Base-by-base conservation (phyloP, 2,329 filamentous ascomycete genomes). In the Aspergillus neoniger region DNA sequence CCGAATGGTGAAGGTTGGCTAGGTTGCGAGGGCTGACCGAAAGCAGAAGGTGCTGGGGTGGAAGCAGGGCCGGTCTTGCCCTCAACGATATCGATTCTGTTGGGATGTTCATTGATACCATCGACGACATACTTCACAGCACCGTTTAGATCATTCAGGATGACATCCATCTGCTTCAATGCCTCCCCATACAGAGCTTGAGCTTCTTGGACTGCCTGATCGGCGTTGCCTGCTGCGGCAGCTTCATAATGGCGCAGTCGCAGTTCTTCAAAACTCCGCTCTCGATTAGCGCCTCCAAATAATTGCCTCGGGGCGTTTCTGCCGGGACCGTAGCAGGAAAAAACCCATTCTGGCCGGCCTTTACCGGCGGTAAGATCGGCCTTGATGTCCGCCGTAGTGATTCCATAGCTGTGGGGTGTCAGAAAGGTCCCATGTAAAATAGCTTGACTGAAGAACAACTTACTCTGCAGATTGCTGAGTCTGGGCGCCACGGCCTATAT, bases 201-300 rank as follows among this genome's bases (percentile, higher is more conserved):
- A 15, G 80, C 80, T 70, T 81, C 80, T 69, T 81, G 77, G 19
- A 86, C 78, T 28, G 83, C 84, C 64, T 78, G 75, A 58, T 83
- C 74, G 54, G 81, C 76, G 58, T 88, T 90, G 1, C 90, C 90
- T 7, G 83, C 71, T 8, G 85, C 83, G 43, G 82, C 79, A 2
- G 85, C 85, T 55, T 87, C 80, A 70, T 94, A 93, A 71, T 92
- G 88, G 21, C 81, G 78, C 28, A 93, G 73, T 53, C 92, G 85
- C 73, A 96, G 85, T 76, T 98, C 94, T 74, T 98, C 94, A 43
- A 90, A 89, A 70, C 92, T 96, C 74, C 92, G 89, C 74, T 98
- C 94, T 17, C 92, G 85, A 5, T 86, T 82, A 48, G 82, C 83
- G 1, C 92, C 92, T 55, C 92, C 92, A 69, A 96, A 93, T 1